Percentiles rank a stretch among this genome's conserved stretches.
Evolutionary conservation across 495 filamentous ascomycete genomes (phyloP).

Genomic region (Parachaetomium inaequale): DNA sequence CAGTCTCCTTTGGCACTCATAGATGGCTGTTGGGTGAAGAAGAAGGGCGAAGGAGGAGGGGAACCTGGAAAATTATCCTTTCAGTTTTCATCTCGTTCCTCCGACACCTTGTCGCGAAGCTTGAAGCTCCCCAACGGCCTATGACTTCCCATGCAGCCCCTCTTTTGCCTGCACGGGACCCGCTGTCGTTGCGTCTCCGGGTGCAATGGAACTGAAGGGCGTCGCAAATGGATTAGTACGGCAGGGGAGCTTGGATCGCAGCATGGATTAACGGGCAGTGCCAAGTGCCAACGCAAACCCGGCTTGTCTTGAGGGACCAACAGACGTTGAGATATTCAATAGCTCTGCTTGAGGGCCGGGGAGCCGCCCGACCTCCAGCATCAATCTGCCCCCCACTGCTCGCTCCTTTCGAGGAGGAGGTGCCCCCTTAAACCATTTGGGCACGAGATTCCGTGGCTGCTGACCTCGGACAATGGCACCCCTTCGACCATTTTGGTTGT

Average conservation of each 20-base stretch:
- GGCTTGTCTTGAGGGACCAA: background rate
- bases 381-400: too few relatives aligned
- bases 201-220: background rate
- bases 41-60: background rate
- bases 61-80: background rate
- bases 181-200: background rate
- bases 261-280: background rate
- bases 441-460: too few relatives aligned
- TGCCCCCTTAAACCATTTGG: too few relatives aligned
- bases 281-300: background rate
- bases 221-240: background rate
- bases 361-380: too few relatives aligned
- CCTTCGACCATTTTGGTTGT: too few relatives aligned
- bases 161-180: background rate
- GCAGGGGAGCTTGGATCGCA: background rate
- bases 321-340: background rate
- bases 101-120: too few relatives aligned
- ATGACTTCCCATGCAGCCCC: background rate
- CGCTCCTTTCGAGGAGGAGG: too few relatives aligned
- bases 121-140: background rate
- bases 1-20: background rate
- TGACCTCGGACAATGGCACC: too few relatives aligned
- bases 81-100: too few relatives aligned
- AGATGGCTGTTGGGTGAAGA: background rate
- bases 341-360: too few relatives aligned